These are phyloP conservation scores for Phlyctochytrium planicorne DNA, from an alignment of 192 early-diverging fungal species.

Conservation along the genomic window DNA sequence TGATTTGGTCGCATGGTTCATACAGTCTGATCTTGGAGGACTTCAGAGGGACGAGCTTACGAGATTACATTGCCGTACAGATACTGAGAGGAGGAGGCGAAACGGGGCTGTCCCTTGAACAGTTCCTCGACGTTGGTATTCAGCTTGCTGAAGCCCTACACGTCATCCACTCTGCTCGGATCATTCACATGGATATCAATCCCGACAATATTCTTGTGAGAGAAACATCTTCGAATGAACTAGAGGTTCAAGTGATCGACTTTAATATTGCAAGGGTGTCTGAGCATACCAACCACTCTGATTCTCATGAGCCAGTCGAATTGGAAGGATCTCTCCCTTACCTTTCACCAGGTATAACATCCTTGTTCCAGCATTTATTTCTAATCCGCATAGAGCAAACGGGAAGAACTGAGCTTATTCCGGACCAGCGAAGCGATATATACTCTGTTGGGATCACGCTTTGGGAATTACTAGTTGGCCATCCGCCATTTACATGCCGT, in stretches of 20 bases:
- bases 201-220: constrained; percentile 49
- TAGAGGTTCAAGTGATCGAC: constrained; percentile 45
- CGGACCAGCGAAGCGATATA: constrained; percentile 52
- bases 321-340: constrained; percentile 47
- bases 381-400: constrained; percentile 45
- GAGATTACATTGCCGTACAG: constrained; percentile 26
- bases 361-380: constrained; percentile 4
- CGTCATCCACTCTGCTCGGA: constrained; percentile 38
- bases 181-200: constrained; percentile 52
- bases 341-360: constrained; percentile 44
- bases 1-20: constrained; percentile 30
- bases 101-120: constrained; percentile 31
- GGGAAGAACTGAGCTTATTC: constrained; percentile 37
- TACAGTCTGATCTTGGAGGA: constrained; percentile 40
- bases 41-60: constrained; percentile 34
- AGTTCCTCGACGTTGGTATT: constrained; percentile 30
- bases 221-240: no score
- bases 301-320: constrained; percentile 23
- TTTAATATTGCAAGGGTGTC: constrained; percentile 39
- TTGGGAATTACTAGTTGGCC: constrained; percentile 50
- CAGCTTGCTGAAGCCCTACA: constrained; percentile 46
- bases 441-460: constrained; percentile 51
- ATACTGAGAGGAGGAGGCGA: no score
- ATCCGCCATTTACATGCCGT: constrained; percentile 36
- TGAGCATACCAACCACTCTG: no score